phyloP scores from a whole-genome alignment of 2,329 filamentous ascomycete species.

The Botrytis fabae region DNA sequence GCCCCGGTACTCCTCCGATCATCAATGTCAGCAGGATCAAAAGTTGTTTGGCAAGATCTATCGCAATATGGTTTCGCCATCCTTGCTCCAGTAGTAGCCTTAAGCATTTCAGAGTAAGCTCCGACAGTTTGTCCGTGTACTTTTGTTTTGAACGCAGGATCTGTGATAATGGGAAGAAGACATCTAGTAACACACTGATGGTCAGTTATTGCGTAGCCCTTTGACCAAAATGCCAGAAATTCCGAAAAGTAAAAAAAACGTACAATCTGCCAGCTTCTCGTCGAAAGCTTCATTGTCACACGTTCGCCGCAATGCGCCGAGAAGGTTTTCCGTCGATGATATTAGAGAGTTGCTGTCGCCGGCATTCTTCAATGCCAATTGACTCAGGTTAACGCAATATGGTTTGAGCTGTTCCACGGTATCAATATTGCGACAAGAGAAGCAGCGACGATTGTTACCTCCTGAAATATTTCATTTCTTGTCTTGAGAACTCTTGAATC shows the following conservation, averaged over 20 bases:
- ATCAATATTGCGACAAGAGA: not conserved
- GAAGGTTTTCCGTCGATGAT: constrained; percentile 49
- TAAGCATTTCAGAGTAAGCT: constrained; percentile 75
- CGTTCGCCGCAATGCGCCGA: constrained; percentile 46
- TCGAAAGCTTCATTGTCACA: constrained; percentile 60
- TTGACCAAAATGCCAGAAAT: not conserved
- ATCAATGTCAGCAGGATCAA: constrained; percentile 82
- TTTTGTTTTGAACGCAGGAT: constrained; percentile 75
- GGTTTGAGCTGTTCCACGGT: constrained; percentile 56
- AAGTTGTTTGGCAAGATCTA: constrained; percentile 77
- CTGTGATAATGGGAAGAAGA: constrained; percentile 89
- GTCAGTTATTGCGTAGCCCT: not conserved
- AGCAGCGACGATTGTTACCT: constrained; percentile 28
- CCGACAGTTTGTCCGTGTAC: constrained; percentile 70
- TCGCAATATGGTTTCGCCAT: constrained; percentile 72
- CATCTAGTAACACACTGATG: constrained; percentile 46
- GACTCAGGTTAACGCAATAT: constrained; percentile 60
- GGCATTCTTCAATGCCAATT: constrained; percentile 53
- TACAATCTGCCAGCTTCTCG: constrained; percentile 85
- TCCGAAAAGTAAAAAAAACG: constrained; percentile 73
- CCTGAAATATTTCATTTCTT: constrained; percentile 41
- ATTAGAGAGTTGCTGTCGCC: constrained; percentile 48
- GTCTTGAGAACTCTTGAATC: constrained; percentile 34
- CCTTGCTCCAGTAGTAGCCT: constrained; percentile 72
- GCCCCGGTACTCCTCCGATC: constrained; percentile 68